Percentiles rank a stretch among this genome's conserved stretches.
These are phyloP conservation scores for Spiraea crenata DNA, from an alignment of 331 rosid species.

Conservation along the genomic window DNA sequence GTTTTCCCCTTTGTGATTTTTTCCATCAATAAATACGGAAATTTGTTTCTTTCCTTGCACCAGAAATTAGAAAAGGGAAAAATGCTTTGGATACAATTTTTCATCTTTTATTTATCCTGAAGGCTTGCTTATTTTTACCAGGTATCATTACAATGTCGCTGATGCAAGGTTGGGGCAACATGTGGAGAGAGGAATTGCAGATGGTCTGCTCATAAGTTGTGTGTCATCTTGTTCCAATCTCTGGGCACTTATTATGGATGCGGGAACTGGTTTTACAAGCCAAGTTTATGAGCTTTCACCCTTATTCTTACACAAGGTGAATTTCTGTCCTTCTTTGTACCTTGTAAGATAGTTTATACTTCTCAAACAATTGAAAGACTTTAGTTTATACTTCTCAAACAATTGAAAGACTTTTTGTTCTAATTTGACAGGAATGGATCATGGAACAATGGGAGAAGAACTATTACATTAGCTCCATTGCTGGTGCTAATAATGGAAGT, in stretches of 20 bases:
- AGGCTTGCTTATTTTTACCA: constrained; percentile 20
- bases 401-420: constrained; percentile 14
- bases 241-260: constrained; percentile 99
- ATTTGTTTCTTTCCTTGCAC: not conserved
- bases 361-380: not conserved
- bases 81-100: not conserved
- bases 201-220: constrained; percentile 86
- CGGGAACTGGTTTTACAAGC: constrained; percentile 78
- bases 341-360: not conserved
- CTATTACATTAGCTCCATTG: constrained; percentile 83
- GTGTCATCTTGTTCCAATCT: constrained; percentile 88
- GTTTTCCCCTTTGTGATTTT: not conserved
- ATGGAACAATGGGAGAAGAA: constrained; percentile 98
- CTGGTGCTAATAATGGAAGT: constrained; percentile 80
- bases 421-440: constrained; percentile 72
- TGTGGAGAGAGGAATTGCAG: constrained; percentile 89
- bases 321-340: constrained; percentile 15
- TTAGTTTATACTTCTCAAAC: not conserved
- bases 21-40: not conserved
- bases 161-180: constrained; percentile 82
- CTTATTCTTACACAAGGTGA: constrained; percentile 82
- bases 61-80: not conserved
- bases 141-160: constrained; percentile 95
- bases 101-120: not conserved
- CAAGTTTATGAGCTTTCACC: constrained; percentile 88